Base-by-base conservation (phyloP, 1,284 basidiomycete species). In the Cutaneotrichosporon spelunceum region DNA sequence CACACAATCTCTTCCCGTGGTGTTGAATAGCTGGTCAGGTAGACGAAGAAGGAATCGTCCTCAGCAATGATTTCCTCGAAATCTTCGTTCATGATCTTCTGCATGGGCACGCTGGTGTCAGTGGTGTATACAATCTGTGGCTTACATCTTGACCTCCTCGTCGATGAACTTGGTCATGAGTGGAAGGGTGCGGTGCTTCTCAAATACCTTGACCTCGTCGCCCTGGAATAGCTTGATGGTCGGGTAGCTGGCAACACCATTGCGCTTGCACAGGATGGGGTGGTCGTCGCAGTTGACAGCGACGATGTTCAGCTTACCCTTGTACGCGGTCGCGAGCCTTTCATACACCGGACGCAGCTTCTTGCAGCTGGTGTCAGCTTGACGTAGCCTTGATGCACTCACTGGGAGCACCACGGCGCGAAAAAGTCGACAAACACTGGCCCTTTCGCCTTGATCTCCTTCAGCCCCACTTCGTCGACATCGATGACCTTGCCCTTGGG, bases 391-490 rank as follows among this genome's bases (percentile, higher is more conserved):
- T 2, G 21, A 3, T 19, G 24, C n/a, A 74, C 78, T 70, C 60
- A 82, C 80, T 95, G 93, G 1, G 89, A 88, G 74, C 92, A 94
- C 92, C 92, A 94, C 0, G 93, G 93, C 0, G 91, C 92, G 72
- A 84, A 95, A 81, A 90, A 96, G 75, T 96, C 94, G 79, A 94
- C 83, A 69, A 95, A 90, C 0, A 86, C 81, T 0, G 89, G 86
- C 0, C 90, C 87, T 62, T 84, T 76, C 2, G 79, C 76, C 26
- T 88, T 80, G 0, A 81, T 78, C 24, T 68, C 59, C 10, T 81
- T 73, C 72, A 93, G 87, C 0, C 78, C 83, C 8, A 80, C 78
- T 9, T 80, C 72, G 42, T 84, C 80, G 47, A 91, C 81, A 2
- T 82, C 72, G 24, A 85, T 64, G 3, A 92, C 86, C 48, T 83